Base-by-base conservation (phyloP, 2,329 filamentous ascomycete species). In the Neofusicoccum parvum region DNA sequence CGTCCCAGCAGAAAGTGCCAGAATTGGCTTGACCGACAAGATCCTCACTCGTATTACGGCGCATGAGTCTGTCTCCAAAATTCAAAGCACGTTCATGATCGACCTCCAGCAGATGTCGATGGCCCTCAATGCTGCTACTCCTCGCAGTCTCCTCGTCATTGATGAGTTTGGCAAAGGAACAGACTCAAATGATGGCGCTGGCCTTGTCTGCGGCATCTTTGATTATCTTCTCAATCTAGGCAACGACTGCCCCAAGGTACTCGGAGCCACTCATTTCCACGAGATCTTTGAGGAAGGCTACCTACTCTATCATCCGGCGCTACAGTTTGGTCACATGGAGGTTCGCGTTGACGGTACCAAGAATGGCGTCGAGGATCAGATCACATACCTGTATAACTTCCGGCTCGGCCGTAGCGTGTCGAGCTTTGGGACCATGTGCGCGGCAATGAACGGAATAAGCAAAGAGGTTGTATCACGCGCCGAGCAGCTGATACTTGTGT, bases 91-190 rank as follows among this genome's bases (percentile, higher is more conserved):
- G 4, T 90, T 90, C 75, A 88, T 89, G 86, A 92, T 92, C 62
- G 95, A 99, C 71, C 78, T 99, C 17, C 92, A 95, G 70, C 94
- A 99, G 73, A 88, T 95, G 11, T 89, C 91, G 0, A 86, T 95
- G 65, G 88, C 91, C 0, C 82, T 95, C 58, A 90, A 86, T 66
- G 85, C 92, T 62, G 88, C 90, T 3, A 97, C 93, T 0, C 81
- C 85, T 12, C 86, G 87, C 54, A 97, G 92, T 72, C 81, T 99
- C 5, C 76, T 99, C 1, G 82, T 99, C n/a, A 87, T 98, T 50
- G 95, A 99, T 71, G 95, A 99, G 73, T 98, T 99, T 71, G 88
- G 88, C 1, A 90, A 90, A 75, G 88, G 88, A 2, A 90, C 88
- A 0, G 86, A 88, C 66, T 83, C 85, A 12, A 82, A 81, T 66